phyloP scores from a whole-genome alignment of 2,329 filamentous ascomycete genomes.

The Fusarium begoniae region DNA sequence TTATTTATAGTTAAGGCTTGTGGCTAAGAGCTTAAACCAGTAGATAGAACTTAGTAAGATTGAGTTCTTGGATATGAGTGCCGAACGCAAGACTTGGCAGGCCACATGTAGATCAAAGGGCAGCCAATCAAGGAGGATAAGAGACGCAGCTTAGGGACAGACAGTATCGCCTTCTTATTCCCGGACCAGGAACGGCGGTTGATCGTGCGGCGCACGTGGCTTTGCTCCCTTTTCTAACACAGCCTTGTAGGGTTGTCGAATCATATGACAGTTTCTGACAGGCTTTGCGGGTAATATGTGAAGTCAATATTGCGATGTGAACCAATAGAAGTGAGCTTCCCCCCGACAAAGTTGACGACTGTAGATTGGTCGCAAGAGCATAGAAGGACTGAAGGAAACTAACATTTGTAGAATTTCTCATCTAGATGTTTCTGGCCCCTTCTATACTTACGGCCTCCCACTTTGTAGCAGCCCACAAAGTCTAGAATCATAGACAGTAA shows the following conservation, averaged over 20 bases:
- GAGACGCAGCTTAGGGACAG: neutral
- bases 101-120: neutral
- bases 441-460: neutral
- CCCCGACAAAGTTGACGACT: neutral
- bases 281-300: neutral
- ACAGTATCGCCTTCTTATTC: neutral
- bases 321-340: neutral
- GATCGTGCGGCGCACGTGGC: neutral
- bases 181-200: neutral
- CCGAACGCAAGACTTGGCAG: neutral
- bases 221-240: neutral
- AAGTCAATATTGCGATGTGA: neutral
- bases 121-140: neutral
- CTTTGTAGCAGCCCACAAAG: rapidly evolving
- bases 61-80: neutral
- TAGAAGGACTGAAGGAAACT: neutral
- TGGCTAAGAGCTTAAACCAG: too few species aligned
- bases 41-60: too few species aligned
- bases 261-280: neutral
- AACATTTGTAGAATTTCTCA: rapidly evolving
- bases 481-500: neutral
- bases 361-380: rapidly evolving
- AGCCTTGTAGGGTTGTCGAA: neutral
- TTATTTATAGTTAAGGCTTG: too few species aligned
- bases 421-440: too few species aligned